Percentiles rank a stretch among this genome's conserved stretches.
phyloP scores from a whole-genome alignment of 148 eudicot species.

The Vaccinium myrtillus region DNA sequence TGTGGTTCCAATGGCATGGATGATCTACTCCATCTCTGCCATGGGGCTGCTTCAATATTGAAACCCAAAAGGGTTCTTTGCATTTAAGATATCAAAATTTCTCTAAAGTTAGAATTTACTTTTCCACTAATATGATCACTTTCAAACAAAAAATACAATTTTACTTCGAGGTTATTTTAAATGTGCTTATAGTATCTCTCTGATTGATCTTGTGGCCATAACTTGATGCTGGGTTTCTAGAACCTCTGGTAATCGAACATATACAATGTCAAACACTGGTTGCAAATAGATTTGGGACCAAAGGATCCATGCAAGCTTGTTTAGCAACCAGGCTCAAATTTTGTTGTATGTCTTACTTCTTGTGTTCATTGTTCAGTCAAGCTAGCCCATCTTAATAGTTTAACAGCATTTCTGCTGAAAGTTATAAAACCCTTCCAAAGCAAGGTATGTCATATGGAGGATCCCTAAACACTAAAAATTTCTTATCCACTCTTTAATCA shows the following conservation, averaged over 20 bases:
- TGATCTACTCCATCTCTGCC: constrained; percentile 59
- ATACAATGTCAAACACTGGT: neutral
- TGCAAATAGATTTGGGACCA: neutral
- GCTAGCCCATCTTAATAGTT: neutral
- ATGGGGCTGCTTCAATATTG: constrained; percentile 54
- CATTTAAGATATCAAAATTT: constrained; percentile 63
- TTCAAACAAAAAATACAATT: neutral
- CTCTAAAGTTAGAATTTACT: neutral
- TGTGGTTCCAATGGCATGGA: constrained; percentile 69
- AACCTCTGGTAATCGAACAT: neutral
- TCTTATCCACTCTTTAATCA: neutral
- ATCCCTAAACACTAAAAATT: neutral
- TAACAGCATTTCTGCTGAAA: neutral
- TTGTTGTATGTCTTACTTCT: neutral
- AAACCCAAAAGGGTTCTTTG: constrained; percentile 87
- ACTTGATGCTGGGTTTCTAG: neutral
- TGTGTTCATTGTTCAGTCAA: neutral
- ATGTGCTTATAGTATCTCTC: neutral
- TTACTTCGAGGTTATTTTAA: neutral
- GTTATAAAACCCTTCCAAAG: neutral
- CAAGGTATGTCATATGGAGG: neutral
- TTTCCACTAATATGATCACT: neutral
- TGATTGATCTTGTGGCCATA: neutral
- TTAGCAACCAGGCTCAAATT: neutral
- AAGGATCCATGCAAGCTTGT: neutral